Evolutionary conservation across 1,284 basidiomycete genomes (phyloP).

Genomic region (Moesziomyces sp.): DNA sequence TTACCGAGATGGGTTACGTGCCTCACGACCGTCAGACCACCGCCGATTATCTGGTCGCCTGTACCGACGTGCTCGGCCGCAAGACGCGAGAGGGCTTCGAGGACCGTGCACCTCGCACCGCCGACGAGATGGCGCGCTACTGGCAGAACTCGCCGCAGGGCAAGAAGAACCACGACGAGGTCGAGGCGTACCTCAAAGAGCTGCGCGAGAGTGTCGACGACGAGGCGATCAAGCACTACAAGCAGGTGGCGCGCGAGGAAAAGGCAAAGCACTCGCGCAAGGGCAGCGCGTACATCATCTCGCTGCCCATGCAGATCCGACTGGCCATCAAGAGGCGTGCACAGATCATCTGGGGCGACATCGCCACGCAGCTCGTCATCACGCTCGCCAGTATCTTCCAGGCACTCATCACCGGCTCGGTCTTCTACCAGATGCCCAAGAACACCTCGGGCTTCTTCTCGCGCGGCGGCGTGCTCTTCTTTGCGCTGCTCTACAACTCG

Average conservation of each 20-base stretch:
- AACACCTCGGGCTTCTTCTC: constrained; percentile 79
- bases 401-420: constrained; percentile 79
- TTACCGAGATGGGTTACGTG: constrained; percentile 65
- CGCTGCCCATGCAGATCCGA: constrained; percentile 71
- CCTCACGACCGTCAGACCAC: constrained; percentile 69
- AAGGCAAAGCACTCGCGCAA: constrained; percentile 41
- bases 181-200: constrained; percentile 47
- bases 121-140: constrained; percentile 53
- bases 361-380: constrained; percentile 68
- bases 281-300: constrained; percentile 51
- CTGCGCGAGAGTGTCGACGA: constrained; percentile 13
- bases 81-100: constrained; percentile 65
- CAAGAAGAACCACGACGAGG: constrained; percentile 38
- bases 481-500: constrained; percentile 68
- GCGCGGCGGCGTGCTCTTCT: constrained; percentile 74
- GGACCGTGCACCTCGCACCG: constrained; percentile 49
- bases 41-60: constrained; percentile 66
- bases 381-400: constrained; percentile 69
- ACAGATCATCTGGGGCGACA: constrained; percentile 77
- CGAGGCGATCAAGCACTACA: constrained; percentile 40
- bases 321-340: constrained; percentile 75
- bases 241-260: constrained; percentile 34
- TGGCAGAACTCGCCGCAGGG: constrained; percentile 49
- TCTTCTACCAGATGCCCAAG: constrained; percentile 76
- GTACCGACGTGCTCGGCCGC: constrained; percentile 70